Conservation (phyloP, 345 rosid genomes). For the Acer saccharum region DNA sequence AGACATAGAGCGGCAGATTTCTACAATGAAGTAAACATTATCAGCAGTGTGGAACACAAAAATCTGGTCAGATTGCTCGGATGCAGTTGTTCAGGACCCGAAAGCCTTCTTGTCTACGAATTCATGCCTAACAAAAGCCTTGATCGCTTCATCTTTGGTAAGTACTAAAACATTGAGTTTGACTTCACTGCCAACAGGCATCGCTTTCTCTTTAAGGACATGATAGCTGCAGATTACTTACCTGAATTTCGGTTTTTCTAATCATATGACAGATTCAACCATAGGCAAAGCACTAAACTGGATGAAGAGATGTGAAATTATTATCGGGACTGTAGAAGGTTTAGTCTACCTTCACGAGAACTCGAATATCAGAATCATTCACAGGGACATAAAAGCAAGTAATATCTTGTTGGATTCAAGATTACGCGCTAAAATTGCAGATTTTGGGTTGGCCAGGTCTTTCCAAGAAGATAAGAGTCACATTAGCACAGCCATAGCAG, state of each 20-base stretch:
- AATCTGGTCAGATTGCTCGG: constrained; percentile 90
- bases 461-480: constrained; percentile 91
- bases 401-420: constrained; percentile 77
- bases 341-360: constrained; percentile 82
- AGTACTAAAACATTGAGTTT: not conserved
- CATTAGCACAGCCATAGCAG: constrained; percentile 97
- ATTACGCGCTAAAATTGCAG: constrained; percentile 90
- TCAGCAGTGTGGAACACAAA: constrained; percentile 85
- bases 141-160: constrained; percentile 82
- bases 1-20: constrained; percentile 89
- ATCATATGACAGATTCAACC: constrained; percentile 50
- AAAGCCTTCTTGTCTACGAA: constrained; percentile 93
- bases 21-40: constrained; percentile 91
- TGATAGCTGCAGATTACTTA: not conserved
- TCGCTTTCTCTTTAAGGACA: no score
- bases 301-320: constrained; percentile 63
- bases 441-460: constrained; percentile 92
- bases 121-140: constrained; percentile 83
- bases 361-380: constrained; percentile 67
- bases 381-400: constrained; percentile 92
- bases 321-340: constrained; percentile 88
- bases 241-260: not conserved
- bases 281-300: constrained; percentile 68
- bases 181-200: not conserved
- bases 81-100: constrained; percentile 92